A percentile compares a stretch with the other conserved stretches of the same genome.
Evolutionary conservation across 176 grass and related monocot genomes (phyloP).

Genomic region (Olyra latifolia): DNA sequence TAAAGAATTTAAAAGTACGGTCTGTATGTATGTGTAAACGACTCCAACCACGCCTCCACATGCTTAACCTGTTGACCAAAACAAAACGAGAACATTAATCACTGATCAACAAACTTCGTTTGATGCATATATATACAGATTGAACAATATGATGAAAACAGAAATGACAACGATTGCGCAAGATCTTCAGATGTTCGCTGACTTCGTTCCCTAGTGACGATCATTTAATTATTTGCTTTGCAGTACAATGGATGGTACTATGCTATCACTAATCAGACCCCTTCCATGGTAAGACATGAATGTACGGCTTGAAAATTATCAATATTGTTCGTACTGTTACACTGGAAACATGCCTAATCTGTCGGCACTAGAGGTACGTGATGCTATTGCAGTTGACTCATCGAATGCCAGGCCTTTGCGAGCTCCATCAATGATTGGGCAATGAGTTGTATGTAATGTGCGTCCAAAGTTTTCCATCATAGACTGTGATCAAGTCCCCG

Average conservation of each 20-base stretch:
- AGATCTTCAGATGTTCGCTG: not conserved
- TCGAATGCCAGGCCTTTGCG: not conserved
- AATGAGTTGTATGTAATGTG: not conserved
- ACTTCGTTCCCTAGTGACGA: not conserved
- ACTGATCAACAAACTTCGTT: not conserved
- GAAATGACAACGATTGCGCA: not conserved
- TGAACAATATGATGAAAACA: not conserved
- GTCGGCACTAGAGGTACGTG: not conserved
- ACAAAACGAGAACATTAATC: not conserved
- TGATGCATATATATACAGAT: not conserved
- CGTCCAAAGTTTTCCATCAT: not conserved
- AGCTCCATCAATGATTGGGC: constrained; percentile 29
- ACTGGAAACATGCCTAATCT: not conserved
- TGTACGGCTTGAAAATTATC: not conserved
- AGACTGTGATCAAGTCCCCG: constrained; percentile 6
- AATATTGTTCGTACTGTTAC: not conserved
- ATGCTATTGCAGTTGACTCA: constrained; percentile 19
- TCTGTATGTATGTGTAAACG: not conserved
- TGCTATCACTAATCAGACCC: not conserved
- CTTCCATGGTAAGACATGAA: not conserved
- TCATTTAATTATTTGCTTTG: not conserved
- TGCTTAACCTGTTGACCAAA: not conserved
- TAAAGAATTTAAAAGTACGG: not conserved
- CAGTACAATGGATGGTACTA: not conserved
- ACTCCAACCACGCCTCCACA: not conserved